A percentile compares a stretch with the other conserved stretches of the same genome.
Conservation (phyloP, 1,284 basidiomycete genomes). For the Ganoderma lingzhi region DNA sequence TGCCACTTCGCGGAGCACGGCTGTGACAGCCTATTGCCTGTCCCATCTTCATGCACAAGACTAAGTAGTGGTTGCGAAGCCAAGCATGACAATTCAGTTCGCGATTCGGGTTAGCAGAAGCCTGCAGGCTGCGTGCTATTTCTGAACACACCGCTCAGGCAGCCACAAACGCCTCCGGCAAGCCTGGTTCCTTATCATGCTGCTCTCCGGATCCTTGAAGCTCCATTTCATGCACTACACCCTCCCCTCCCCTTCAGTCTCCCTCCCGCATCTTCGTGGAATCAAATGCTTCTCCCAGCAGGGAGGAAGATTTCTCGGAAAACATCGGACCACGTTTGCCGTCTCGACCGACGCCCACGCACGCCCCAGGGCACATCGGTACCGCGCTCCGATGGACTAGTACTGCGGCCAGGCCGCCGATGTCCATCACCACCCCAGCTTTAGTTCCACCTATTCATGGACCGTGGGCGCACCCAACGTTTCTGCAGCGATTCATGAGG, state of each 20-base stretch:
- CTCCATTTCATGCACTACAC: not conserved
- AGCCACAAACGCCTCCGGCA: not conserved
- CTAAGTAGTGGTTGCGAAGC: not conserved
- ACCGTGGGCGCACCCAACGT: not conserved
- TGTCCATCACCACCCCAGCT: not conserved
- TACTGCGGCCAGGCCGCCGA: not conserved
- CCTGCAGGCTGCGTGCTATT: slow-evolving; percentile 12
- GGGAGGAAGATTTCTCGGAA: not conserved
- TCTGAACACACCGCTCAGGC: not conserved
- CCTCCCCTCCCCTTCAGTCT: not conserved
- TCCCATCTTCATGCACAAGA: slow-evolving; percentile 15
- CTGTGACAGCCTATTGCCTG: slow-evolving; percentile 9
- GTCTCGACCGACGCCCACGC: slow-evolving; percentile 8
- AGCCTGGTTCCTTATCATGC: not conserved
- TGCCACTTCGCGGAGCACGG: not conserved
- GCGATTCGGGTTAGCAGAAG: not conserved
- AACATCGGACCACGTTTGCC: not conserved
- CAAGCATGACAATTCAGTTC: slow-evolving; percentile 2
- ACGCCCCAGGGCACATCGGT: slow-evolving; percentile 12
- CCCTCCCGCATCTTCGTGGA: slow-evolving; percentile 4
- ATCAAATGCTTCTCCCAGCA: not conserved
- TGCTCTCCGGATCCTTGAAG: too few species aligned
- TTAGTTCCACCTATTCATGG: not conserved
- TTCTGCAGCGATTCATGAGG: not conserved
- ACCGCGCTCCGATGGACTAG: slow-evolving; percentile 13